These are phyloP conservation scores for Rhazya stricta DNA, from an alignment of 257 asterid species.

Conservation along the genomic window DNA sequence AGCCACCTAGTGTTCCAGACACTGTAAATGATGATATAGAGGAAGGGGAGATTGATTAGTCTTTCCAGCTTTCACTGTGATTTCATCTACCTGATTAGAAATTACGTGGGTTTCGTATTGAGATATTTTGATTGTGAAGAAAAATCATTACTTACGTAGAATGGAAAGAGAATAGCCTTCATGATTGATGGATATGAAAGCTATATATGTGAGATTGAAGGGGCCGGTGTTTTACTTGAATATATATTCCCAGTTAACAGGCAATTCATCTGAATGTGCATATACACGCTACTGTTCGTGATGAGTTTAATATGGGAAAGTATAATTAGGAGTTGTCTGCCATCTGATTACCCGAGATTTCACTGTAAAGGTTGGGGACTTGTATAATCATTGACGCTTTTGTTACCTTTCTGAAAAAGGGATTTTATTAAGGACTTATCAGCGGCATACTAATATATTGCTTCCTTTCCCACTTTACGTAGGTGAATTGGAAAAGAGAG, in stretches of 20 bases:
- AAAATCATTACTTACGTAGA: background rate
- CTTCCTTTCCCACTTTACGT: background rate
- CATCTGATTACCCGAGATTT: background rate
- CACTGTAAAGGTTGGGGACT: background rate
- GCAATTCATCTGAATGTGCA: background rate
- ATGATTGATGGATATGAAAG: background rate
- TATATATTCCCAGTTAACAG: too few species aligned
- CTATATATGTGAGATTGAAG: background rate
- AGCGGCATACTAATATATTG: background rate
- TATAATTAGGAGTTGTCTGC: background rate
- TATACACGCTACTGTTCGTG: background rate
- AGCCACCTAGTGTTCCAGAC: constrained; percentile 26
- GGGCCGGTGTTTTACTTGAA: background rate
- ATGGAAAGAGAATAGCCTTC: background rate
- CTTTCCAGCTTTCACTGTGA: background rate
- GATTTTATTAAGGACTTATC: too few species aligned
- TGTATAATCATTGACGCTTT: background rate
- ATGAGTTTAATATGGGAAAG: background rate
- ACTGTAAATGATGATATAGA: constrained; percentile 39
- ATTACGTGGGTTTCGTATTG: background rate
- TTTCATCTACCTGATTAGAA: background rate
- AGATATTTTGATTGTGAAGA: background rate
- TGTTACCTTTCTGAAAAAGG: background rate
- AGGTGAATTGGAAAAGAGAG: background rate
- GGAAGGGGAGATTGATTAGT: constrained; percentile 63